Evolutionary conservation across 805 yeast species (phyloP), one percentile per base, ranked within the genome.

Genomic region (Yarrowia sp.): DNA sequence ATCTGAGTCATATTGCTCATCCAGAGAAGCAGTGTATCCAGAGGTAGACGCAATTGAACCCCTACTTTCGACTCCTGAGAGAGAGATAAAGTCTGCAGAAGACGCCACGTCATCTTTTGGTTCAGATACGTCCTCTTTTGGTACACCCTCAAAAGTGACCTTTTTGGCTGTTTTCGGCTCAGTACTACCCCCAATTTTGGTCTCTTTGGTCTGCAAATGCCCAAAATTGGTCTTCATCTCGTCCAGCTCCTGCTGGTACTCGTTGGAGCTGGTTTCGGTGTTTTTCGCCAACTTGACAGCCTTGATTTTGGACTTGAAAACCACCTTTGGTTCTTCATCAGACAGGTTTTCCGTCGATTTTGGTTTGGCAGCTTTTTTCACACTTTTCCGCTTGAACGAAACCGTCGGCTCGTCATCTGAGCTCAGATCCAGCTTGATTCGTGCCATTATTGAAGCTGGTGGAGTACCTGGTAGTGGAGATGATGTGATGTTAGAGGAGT

Each of bases 321-420:
- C 24, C 33, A 38, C 17, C 17, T 32, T 24, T 24, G 61, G 46
- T 22, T 54, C 61, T 26, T 54, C 61, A 10, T 54, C 61, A 8
- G 35, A 24, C 19, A 22, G 33, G n/a, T 35, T 24, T 4, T 35
- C 32, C 5, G 43, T 14, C 3, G 59, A 1, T 24, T 51, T 32
- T 10, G 41, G 26, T 9, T 22, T 22, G 11, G 22, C 30, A 3
- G 46, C 19, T 16, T 36, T 54, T 8, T 36, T 54, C 24, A 10
- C 17, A 7, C 35, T 4, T 17, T 54, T 54, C 24, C 61, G 61
- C 30, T 54, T 54, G 46, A 54, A 54, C 44, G 61, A 54, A 2
- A 54, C 61, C 24, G 61, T 26, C 7, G 61, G 61, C 61, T 54
- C 61, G 9, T 54, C 61, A 26, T 54, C 61, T 5, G 61, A 54